Percentiles rank a stretch among this genome's conserved stretches.
These are phyloP conservation scores for Rhizopus delemar DNA, from an alignment of 371 early-diverging fungal species.

Conservation along the genomic window DNA sequence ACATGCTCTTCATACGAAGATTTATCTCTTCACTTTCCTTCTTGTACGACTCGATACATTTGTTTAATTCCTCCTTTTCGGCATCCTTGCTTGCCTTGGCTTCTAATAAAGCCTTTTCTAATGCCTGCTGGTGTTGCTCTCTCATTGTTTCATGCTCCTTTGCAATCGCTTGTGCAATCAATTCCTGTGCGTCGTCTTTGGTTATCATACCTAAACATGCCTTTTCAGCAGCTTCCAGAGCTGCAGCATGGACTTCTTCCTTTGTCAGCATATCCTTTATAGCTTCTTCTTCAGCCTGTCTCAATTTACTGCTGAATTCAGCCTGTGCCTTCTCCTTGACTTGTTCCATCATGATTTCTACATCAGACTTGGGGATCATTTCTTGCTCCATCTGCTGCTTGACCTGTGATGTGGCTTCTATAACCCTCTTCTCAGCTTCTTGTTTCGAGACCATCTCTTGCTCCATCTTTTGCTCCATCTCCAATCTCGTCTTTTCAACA, in stretches of 20 bases:
- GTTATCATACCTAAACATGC: neutral
- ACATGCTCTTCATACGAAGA: constrained; percentile 16
- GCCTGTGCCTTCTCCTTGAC: constrained; percentile 2
- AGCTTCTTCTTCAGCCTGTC: neutral
- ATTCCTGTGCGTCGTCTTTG: neutral
- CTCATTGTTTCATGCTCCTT: neutral
- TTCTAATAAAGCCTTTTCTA: neutral
- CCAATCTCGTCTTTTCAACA: constrained; percentile 16
- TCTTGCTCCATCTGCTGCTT: constrained; percentile 1
- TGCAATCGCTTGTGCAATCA: neutral
- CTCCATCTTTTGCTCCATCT: constrained; percentile 15
- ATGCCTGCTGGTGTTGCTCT: neutral
- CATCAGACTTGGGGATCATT: neutral
- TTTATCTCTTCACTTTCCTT: constrained; percentile 18
- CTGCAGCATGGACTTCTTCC: constrained; percentile 10
- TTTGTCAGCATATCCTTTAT: constrained; percentile 16
- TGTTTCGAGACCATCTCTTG: constrained; percentile 15
- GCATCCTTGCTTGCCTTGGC: neutral
- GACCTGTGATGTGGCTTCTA: neutral
- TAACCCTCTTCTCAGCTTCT: constrained; percentile 17
- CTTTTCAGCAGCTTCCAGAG: constrained; percentile 14
- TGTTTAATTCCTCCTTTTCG: constrained; percentile 8
- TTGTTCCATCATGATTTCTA: constrained; percentile 1
- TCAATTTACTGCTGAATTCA: neutral
- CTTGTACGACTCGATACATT: constrained; percentile 15